Base-by-base conservation (phyloP, 805 yeast species). In the Wickerhamomyces hampshirensis region DNA sequence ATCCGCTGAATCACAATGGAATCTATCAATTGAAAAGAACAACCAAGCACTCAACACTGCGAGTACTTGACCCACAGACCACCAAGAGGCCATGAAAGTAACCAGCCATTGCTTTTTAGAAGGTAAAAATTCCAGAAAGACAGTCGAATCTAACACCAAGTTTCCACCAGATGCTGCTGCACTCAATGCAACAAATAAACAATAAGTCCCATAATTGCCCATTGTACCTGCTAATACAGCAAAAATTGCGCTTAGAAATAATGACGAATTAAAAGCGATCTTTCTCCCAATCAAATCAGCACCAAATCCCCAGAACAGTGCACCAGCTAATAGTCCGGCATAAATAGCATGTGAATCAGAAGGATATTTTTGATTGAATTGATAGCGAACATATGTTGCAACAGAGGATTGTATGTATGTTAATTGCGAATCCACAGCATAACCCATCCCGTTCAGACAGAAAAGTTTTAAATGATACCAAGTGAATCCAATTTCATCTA, bases 401-500 rank as follows among this genome's bases (percentile, higher is more conserved):
- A 69, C 77, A 6, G 68, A 55, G 32, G 69, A 57, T 42, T 69
- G 75, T 35, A 70, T 54, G 55, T 60, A 61, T 13, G 63, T 69
- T 44, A 74, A 56, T 45, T 70, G 71, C 8, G 76, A 68, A 45
- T 74, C 75, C 10, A 66, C 73, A 4, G 69, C 61, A 39, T 71
- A 72, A 19, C 78, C 78, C 50, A 65, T 62, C 8, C 78, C 78
- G 16, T 74, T 73, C 15, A 72, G 47, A 37, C 60, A 56, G 46
- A 72, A 71, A 8, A 68, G 47, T 43, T 68, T 62, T 26, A 60
- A 56, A 39, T 72, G 77, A 40, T 65, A 69, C 65, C 71, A 65
- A 2, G 82, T 75, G 55, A 76, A 74, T 0, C 82, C 82, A 43
- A 76, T 72, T 43, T 76, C 78, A 50, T 76, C 79, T 30, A 76